A percentile compares a stretch with the other conserved stretches of the same genome.
These are phyloP conservation scores for Solanum clarkiae DNA, from an alignment of 257 asterid species.

Conservation along the genomic window DNA sequence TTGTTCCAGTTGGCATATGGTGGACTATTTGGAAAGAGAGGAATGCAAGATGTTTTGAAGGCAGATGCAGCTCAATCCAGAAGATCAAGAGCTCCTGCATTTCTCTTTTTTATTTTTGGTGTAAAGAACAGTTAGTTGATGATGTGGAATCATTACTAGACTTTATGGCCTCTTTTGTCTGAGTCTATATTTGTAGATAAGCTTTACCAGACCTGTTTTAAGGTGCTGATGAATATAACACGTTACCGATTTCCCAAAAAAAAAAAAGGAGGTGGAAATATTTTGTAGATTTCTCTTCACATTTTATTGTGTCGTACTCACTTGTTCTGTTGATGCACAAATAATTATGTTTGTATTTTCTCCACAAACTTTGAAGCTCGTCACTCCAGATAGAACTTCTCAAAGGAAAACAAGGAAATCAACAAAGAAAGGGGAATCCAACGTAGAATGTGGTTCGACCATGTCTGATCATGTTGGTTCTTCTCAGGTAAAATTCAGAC, in stretches of 20 bases:
- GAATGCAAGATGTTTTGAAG: too few species aligned
- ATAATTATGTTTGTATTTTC: neutral
- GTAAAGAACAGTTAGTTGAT: too few species aligned
- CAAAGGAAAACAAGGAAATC: slow-evolving; percentile 12
- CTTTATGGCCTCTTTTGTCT: too few species aligned
- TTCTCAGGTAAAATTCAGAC: slow-evolving; percentile 12
- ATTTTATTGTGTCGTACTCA: neutral
- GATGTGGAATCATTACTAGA: too few species aligned
- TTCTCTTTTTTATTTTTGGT: too few species aligned
- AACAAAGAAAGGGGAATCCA: slow-evolving; percentile 14
- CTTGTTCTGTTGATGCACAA: neutral
- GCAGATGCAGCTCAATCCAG: too few species aligned
- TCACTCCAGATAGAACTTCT: slow-evolving; percentile 3
- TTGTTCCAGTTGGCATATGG: too few species aligned
- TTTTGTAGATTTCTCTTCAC: neutral
- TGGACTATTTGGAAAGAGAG: too few species aligned
- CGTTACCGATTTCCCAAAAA: neutral
- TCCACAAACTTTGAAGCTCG: neutral
- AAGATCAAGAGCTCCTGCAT: too few species aligned
- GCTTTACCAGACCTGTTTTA: too few species aligned
- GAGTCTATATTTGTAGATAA: too few species aligned
- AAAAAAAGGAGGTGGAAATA: neutral
- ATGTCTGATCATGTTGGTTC: slow-evolving; percentile 14
- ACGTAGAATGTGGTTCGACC: slow-evolving; percentile 1
- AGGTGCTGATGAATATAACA: too few species aligned